Percentiles rank a stretch among this genome's conserved stretches.
These are phyloP conservation scores for Spongispora temasekensis DNA, from an alignment of 1,284 basidiomycete species.

Conservation along the genomic window DNA sequence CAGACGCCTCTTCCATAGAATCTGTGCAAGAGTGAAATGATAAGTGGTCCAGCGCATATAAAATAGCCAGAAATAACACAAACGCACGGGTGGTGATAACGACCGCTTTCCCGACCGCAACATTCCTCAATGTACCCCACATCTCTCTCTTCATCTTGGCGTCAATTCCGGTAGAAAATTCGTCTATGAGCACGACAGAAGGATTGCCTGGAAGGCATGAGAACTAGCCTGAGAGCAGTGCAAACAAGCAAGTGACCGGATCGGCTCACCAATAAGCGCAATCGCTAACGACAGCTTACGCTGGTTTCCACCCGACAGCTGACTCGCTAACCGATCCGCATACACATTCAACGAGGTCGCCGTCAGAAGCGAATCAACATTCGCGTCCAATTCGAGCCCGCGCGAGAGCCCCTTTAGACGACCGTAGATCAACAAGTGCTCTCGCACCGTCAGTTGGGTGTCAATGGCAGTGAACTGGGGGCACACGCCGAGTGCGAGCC, in stretches of 20 bases:
- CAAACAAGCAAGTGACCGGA: neutral
- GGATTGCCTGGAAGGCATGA: conserved; percentile 57
- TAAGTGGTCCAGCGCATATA: neutral
- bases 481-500: conserved; percentile 73
- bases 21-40: conserved; percentile 41
- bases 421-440: conserved; percentile 72
- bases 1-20: conserved; percentile 84
- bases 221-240: neutral
- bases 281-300: conserved; percentile 79
- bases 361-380: conserved; percentile 59
- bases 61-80: neutral
- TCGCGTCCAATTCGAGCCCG: conserved; percentile 49
- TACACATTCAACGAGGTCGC: conserved; percentile 64
- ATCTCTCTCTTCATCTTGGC: conserved; percentile 83
- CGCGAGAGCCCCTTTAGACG: conserved; percentile 64
- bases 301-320: conserved; percentile 79
- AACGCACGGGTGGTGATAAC: conserved; percentile 70
- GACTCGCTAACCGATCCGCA: conserved; percentile 69
- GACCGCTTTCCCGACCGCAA: conserved; percentile 64
- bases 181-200: conserved; percentile 77
- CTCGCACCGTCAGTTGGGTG: conserved; percentile 70
- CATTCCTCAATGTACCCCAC: conserved; percentile 71
- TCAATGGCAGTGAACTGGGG: conserved; percentile 86
- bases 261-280: conserved; percentile 68
- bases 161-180: conserved; percentile 83